phyloP scores from a whole-genome alignment of 169 alveolate species.

The Cryptosporidium viatorum region DNA sequence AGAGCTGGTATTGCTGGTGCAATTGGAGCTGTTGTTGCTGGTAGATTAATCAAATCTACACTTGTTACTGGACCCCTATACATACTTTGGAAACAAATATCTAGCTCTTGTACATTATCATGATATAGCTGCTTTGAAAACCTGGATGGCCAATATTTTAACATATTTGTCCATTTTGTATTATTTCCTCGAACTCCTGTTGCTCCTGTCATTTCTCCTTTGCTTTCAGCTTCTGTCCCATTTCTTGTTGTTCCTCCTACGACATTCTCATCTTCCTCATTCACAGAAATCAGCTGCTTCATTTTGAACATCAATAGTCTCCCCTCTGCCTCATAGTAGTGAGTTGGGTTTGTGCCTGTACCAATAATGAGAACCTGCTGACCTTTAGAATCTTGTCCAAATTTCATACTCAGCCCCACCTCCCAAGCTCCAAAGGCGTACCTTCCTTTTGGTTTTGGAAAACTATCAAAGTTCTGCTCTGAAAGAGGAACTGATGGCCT shows the following conservation, averaged over 20 bases:
- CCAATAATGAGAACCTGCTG: conserved; percentile 50
- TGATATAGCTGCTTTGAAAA: conserved; percentile 49
- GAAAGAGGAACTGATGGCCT: neutral
- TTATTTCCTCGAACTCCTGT: conserved; percentile 3
- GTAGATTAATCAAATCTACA: conserved; percentile 58
- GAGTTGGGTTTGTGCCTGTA: conserved; percentile 71
- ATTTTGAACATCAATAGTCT: conserved; percentile 40
- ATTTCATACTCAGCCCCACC: conserved; percentile 44
- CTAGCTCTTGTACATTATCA: conserved; percentile 34
- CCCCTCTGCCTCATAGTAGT: conserved; percentile 70
- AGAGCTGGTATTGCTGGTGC: conserved; percentile 76
- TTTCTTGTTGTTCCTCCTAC: neutral
- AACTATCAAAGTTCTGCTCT: neutral
- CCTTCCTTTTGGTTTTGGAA: conserved; percentile 61
- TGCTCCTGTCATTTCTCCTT: neutral
- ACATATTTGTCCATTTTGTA: conserved; percentile 37
- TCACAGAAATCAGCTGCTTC: conserved; percentile 12
- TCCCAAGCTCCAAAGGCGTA: conserved; percentile 73
- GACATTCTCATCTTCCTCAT: conserved; percentile 7
- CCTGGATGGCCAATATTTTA: conserved; percentile 65
- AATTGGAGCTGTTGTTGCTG: conserved; percentile 71
- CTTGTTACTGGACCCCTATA: conserved; percentile 69
- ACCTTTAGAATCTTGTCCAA: conserved; percentile 67
- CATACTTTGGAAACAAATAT: conserved; percentile 27
- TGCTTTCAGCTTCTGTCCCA: neutral